phyloP scores from a whole-genome alignment of 768 basidiomycete species.

The Suillus subaureus region DNA sequence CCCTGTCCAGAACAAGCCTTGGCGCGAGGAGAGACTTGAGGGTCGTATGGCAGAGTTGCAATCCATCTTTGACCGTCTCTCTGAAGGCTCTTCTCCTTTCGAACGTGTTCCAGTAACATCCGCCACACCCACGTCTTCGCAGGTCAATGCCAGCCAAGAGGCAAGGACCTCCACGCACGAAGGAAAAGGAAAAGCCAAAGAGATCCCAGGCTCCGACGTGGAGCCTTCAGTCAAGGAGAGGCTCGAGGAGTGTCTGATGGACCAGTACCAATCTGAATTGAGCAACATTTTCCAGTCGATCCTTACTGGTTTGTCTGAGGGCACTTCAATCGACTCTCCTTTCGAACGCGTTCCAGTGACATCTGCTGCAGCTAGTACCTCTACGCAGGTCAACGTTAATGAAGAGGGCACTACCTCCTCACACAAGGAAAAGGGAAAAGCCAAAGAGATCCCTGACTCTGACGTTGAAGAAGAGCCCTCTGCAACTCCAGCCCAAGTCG shows the following conservation, averaged over 20 bases:
- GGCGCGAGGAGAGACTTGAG: conserved; percentile 1
- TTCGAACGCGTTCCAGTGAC: conserved; percentile 1
- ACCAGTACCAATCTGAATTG: conserved; percentile 11
- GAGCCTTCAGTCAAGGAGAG: not conserved
- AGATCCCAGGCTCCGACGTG: conserved; percentile 9
- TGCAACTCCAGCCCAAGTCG: conserved; percentile 9
- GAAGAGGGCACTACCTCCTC: conserved; percentile 3
- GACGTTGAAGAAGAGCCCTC: conserved; percentile 18
- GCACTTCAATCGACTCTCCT: not conserved
- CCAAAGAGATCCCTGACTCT: conserved; percentile 25
- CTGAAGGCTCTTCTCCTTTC: not conserved
- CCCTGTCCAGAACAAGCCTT: not conserved
- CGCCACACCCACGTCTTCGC: not conserved
- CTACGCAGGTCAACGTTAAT: not conserved
- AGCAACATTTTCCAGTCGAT: conserved; percentile 7
- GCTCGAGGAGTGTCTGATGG: conserved; percentile 12
- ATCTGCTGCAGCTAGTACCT: not conserved
- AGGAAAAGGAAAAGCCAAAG: conserved; percentile 43
- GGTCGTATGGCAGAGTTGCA: conserved; percentile 3
- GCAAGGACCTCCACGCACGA: conserved; percentile 3
- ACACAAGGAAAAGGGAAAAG: conserved; percentile 40
- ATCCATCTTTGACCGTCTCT: conserved; percentile 6
- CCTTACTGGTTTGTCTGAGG: conserved; percentile 1
- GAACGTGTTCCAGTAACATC: conserved; percentile 7
- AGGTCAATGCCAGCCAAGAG: not conserved